A percentile compares a stretch with the other conserved stretches of the same genome.
These are phyloP conservation scores for Ottelia alismoides DNA, from an alignment of 106 monocot species.

Conservation along the genomic window DNA sequence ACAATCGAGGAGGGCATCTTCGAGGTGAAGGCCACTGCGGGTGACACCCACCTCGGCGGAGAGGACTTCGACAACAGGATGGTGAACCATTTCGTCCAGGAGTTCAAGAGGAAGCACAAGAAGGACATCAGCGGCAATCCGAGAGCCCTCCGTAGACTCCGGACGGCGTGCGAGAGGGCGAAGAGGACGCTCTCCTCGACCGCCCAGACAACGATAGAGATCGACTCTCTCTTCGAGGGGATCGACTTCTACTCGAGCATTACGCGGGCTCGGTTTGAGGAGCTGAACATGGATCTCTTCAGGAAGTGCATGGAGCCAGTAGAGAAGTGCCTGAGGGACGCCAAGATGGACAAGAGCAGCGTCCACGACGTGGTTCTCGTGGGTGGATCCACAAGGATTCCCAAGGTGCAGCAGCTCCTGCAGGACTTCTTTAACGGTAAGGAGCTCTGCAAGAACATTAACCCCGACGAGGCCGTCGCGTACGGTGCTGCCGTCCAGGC, in stretches of 20 bases:
- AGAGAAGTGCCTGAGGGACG: slow-evolving; percentile 53
- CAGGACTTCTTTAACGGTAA: slow-evolving; percentile 66
- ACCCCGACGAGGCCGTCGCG: slow-evolving; percentile 38
- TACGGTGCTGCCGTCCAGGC: slow-evolving; percentile 30
- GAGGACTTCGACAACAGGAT: too few species aligned
- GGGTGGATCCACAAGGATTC: slow-evolving; percentile 54
- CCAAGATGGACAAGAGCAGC: slow-evolving; percentile 75
- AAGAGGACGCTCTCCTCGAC: too few species aligned
- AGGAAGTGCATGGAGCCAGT: slow-evolving; percentile 67
- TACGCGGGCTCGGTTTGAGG: slow-evolving; percentile 30
- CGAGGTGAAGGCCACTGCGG: slow-evolving; percentile 4
- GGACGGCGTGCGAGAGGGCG: too few species aligned
- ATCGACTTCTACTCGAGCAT: slow-evolving; percentile 34
- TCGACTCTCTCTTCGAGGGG: too few species aligned
- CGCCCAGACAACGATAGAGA: too few species aligned
- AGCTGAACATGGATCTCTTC: slow-evolving; percentile 61
- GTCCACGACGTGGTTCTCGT: too few species aligned
- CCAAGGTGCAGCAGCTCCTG: slow-evolving; percentile 54
- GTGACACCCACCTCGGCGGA: slow-evolving; percentile 3
- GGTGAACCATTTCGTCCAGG: too few species aligned
- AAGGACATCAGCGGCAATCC: too few species aligned
- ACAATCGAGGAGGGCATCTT: not conserved
- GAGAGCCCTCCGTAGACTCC: too few species aligned
- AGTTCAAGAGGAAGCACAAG: too few species aligned
- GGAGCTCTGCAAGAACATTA: slow-evolving; percentile 66